phyloP scores from a whole-genome alignment of 805 yeast species.

The Wickerhamomyces subpelliculosus region DNA sequence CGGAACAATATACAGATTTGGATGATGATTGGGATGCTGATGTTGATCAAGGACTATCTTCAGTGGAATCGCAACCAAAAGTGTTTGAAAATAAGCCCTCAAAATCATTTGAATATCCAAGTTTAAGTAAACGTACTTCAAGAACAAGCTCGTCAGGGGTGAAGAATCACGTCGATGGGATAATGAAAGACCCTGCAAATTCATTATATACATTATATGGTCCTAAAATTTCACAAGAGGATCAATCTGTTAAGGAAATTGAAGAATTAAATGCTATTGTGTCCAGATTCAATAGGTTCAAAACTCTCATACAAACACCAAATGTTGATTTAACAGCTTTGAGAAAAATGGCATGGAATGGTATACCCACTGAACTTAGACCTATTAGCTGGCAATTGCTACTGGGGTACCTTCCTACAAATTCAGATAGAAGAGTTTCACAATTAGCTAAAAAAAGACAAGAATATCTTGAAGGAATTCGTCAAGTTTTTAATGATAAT shows the following conservation, averaged over 20 bases:
- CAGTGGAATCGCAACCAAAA: constrained; percentile 23
- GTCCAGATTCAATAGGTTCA: constrained; percentile 61
- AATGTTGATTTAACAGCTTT: constrained; percentile 61
- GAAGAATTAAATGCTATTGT: constrained; percentile 53
- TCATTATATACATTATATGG: constrained; percentile 35
- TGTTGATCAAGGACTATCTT: constrained; percentile 33
- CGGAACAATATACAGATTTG: constrained; percentile 50
- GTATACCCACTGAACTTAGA: constrained; percentile 76
- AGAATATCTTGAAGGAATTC: constrained; percentile 74
- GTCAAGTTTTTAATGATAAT: constrained; percentile 49
- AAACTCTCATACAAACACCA: constrained; percentile 45
- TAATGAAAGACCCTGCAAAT: constrained; percentile 23
- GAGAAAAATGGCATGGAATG: constrained; percentile 86
- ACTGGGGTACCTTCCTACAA: constrained; percentile 86
- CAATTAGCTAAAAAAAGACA: constrained; percentile 74
- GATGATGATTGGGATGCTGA: constrained; percentile 95
- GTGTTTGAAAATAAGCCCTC: constrained; percentile 20
- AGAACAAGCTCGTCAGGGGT: constrained; percentile 11
- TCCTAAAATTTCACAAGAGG: constrained; percentile 31
- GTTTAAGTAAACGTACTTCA: constrained; percentile 20
- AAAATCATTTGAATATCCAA: constrained; percentile 19
- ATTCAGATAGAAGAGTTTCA: constrained; percentile 62
- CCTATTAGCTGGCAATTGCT: constrained; percentile 86
- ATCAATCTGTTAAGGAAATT: constrained; percentile 36
- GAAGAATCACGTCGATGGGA: constrained; percentile 14